phyloP scores from a whole-genome alignment of 2,329 filamentous ascomycete species.

The Apiospora arundinis region DNA sequence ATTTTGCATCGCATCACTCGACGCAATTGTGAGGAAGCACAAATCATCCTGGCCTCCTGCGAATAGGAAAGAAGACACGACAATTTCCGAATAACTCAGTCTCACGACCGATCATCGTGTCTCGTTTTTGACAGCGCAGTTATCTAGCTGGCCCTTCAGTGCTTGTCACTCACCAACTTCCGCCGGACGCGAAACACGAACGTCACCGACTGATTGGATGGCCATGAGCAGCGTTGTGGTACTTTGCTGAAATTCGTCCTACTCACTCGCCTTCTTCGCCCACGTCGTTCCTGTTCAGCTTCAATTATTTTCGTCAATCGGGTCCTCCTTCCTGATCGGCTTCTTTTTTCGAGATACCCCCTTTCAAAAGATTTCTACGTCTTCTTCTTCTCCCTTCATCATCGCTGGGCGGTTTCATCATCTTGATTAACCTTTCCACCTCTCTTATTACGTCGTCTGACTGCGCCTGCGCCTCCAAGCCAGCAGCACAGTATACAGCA shows the following conservation, averaged over 20 bases:
- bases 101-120: neutral
- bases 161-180: constrained; percentile 13
- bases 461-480: constrained; percentile 12
- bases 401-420: constrained; percentile 10
- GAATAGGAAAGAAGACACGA: neutral
- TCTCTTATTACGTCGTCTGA: neutral
- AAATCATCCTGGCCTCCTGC: neutral
- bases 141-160: neutral
- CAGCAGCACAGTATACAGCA: neutral
- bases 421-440: constrained; percentile 16
- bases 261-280: neutral
- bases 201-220: constrained; percentile 17
- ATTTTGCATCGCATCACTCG: neutral
- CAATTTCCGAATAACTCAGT: neutral
- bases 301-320: constrained; percentile 11
- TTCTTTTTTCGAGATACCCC: constrained; percentile 21
- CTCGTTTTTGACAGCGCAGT: neutral
- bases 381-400: neutral
- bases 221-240: neutral
- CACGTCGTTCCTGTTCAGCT: neutral
- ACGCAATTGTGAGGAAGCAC: constrained; percentile 3
- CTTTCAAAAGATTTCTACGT: neutral
- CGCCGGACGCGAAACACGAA: constrained; percentile 19
- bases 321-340: constrained; percentile 8
- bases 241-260: constrained; percentile 21